These are phyloP conservation scores for Bassia scoparia DNA, from an alignment of 148 eudicot species.

Conservation along the genomic window DNA sequence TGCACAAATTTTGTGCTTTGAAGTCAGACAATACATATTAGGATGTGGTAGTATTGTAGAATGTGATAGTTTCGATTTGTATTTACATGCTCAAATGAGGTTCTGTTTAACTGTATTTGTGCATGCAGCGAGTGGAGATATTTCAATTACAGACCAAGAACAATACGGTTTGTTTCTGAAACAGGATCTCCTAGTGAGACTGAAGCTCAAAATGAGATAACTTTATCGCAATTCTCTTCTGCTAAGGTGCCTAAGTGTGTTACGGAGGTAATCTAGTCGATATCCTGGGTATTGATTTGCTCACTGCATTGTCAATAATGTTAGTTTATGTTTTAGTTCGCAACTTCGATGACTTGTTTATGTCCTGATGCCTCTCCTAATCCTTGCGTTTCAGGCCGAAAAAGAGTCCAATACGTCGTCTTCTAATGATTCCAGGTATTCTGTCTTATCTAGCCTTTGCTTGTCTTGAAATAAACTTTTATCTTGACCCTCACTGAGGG, in stretches of 20 bases:
- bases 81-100: neutral
- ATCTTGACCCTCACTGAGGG: neutral
- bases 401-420: neutral
- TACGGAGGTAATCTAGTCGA: slow-evolving; percentile 12
- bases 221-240: slow-evolving; percentile 69
- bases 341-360: slow-evolving; percentile 12
- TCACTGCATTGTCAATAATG: slow-evolving; percentile 2
- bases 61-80: too few relatives aligned
- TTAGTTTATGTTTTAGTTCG: neutral
- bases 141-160: slow-evolving; percentile 55
- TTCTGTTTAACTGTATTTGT: slow-evolving; percentile 8
- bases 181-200: slow-evolving; percentile 33
- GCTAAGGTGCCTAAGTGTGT: slow-evolving; percentile 66
- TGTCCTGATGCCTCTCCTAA: slow-evolving; percentile 7
- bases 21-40: too few relatives aligned
- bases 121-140: slow-evolving; percentile 67
- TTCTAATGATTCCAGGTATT: slow-evolving; percentile 23
- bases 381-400: slow-evolving; percentile 25
- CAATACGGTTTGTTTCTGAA: slow-evolving; percentile 54
- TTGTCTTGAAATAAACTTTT: neutral
- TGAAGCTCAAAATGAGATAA: slow-evolving; percentile 37
- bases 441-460: neutral
- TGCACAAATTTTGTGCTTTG: too few relatives aligned
- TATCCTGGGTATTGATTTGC: neutral
- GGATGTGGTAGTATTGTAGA: too few relatives aligned